Evolutionary conservation across 1,139 yeast genomes (phyloP).

Genomic region (Yamadazyma siamensis): DNA sequence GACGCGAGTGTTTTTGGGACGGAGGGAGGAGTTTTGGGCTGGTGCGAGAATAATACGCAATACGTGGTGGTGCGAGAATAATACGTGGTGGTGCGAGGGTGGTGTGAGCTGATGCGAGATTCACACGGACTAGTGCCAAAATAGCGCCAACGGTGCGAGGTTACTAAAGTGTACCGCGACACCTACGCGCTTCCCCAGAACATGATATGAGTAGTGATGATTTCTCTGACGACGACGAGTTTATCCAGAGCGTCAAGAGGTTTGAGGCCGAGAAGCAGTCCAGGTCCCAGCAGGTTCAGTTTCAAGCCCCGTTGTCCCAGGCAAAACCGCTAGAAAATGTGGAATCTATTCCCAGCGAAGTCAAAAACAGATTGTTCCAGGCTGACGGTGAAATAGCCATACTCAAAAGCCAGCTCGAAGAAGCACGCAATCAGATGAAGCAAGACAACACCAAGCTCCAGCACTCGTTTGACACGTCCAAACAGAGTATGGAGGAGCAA

Average conservation of each 20-base stretch:
- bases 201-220: conserved; percentile 5
- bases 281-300: neutral
- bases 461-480: conserved; percentile 25
- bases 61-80: no score
- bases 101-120: no score
- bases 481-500: conserved; percentile 38
- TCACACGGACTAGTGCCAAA: no score
- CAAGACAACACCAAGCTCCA: conserved; percentile 43
- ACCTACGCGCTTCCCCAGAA: neutral
- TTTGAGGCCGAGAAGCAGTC: neutral
- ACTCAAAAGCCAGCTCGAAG: conserved; percentile 59
- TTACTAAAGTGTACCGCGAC: no score
- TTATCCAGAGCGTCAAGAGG: conserved; percentile 8
- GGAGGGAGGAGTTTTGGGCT: no score
- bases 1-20: no score
- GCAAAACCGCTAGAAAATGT: neutral
- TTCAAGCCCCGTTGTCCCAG: neutral
- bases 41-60: no score
- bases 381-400: conserved; percentile 81
- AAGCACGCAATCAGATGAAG: conserved; percentile 42
- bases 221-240: conserved; percentile 12
- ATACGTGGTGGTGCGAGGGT: no score
- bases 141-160: no score
- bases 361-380: conserved; percentile 27
- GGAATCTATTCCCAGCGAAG: conserved; percentile 8